These are phyloP conservation scores for Candida corydali DNA, from an alignment of 805 yeast species.

Conservation along the genomic window DNA sequence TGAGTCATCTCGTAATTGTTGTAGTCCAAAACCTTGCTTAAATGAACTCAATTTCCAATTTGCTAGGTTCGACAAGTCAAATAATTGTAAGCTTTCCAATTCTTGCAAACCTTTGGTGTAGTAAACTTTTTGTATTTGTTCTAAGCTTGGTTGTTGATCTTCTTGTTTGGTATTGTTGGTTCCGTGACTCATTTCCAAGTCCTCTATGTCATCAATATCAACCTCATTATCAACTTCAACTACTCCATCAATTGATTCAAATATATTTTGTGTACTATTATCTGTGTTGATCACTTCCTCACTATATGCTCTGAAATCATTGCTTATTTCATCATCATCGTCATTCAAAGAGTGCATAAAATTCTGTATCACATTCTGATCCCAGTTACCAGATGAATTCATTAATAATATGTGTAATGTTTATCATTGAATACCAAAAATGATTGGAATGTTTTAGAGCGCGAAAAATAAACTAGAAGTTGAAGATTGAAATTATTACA, in stretches of 20 bases:
- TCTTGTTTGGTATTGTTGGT: conserved; percentile 1
- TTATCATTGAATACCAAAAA: conserved; percentile 1
- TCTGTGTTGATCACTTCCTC: conserved; percentile 3
- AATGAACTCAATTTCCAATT: conserved; percentile 78
- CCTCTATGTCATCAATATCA: conserved; percentile 8
- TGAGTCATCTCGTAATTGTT: conserved; percentile 68
- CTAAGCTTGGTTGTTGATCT: conserved; percentile 30
- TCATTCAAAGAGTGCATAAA: conserved; percentile 7
- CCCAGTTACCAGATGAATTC: conserved; percentile 29
- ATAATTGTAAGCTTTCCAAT: conserved; percentile 54
- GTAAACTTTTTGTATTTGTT: conserved; percentile 37
- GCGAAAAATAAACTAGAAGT: conserved; percentile 1
- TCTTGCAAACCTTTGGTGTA: conserved; percentile 48
- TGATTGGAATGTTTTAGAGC: too few species aligned
- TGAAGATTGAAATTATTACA: background rate
- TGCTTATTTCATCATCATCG: background rate
- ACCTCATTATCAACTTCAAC: conserved; percentile 13
- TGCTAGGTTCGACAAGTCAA: conserved; percentile 78
- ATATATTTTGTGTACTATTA: conserved; percentile 1
- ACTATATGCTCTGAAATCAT: background rate
- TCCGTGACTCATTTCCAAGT: conserved; percentile 5
- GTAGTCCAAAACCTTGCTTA: conserved; percentile 69
- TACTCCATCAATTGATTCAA: conserved; percentile 7
- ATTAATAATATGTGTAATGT: conserved; percentile 6
- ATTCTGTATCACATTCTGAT: too few species aligned